phyloP scores from a whole-genome alignment of 2,329 filamentous ascomycete genomes.

The Sporothrix curviconia region DNA sequence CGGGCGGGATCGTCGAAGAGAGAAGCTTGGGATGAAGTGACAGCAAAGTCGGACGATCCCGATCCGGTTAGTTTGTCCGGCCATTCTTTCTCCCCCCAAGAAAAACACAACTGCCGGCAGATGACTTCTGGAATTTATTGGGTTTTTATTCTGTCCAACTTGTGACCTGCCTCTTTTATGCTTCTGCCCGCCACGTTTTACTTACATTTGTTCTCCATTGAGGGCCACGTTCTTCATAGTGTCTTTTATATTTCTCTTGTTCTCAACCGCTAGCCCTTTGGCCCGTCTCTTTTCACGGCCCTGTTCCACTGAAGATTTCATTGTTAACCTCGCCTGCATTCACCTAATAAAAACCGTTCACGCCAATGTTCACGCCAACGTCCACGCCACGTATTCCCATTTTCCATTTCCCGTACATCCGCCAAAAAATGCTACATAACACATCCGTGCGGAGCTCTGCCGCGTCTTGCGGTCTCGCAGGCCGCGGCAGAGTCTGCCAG shows the following conservation, averaged over 20 bases:
- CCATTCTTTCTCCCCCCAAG: background rate
- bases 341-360: background rate
- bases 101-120: background rate
- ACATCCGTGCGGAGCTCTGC: background rate
- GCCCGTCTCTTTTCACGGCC: background rate
- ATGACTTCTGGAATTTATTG: background rate
- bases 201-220: background rate
- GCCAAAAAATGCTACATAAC: background rate
- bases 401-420: conserved; percentile 4
- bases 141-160: background rate
- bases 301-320: background rate
- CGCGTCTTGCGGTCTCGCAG: too few species aligned
- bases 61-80: background rate
- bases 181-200: background rate
- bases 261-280: background rate
- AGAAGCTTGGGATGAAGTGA: too few species aligned
- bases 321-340: background rate
- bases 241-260: background rate
- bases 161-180: background rate
- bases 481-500: too few species aligned
- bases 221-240: background rate
- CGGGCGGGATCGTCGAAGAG: too few species aligned
- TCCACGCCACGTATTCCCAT: background rate
- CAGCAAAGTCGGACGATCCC: background rate
- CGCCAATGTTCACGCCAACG: background rate